Base-by-base conservation (phyloP, 331 rosid genomes). In the Quercus phellos region DNA sequence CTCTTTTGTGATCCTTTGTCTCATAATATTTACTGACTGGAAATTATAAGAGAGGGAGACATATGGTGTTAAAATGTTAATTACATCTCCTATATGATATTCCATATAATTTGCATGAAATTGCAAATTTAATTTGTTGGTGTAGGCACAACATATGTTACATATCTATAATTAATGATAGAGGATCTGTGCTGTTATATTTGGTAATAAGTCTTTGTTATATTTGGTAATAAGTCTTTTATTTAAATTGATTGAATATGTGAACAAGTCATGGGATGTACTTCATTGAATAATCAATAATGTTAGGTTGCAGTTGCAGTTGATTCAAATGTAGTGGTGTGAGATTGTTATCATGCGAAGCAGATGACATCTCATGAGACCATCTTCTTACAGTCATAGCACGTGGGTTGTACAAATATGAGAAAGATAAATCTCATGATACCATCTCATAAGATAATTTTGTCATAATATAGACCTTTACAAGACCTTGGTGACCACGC, bases 1-100 rank as follows among this genome's bases (percentile, higher is more conserved):
- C 64, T 77, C 54, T 6, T 51, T 63, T 81, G 46, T 46, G 8
- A 72, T 24, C 29, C 71, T 56, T 27, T 79, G 26, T 59, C 50
- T 51, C 55, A 13, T 29, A 16, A 16, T 30, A 9, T 73, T 34
- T 53, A 68, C 64, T 22, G 17, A 55, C 4, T 0, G 19, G 42
- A 61, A 27, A 61, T 14, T 63, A 43, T 63, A 29, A 61, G 7
- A 60, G 38, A 12, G 18, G 30, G 7, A 60, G 19, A 12, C 13
- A 60, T 24, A 60, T 4, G 32, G 42, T 0, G 42, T 38, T 38
- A 38, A 38, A 8, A 38, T 29, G 43, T 27, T 29, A 29, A 63
- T 29, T 29, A 21, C 43, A 16, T 61, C 10, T 43, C 19, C 19
- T 29, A 26, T 14, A 59, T 59, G 38, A 27, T 13, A 60, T 60